Percentiles rank a stretch among this genome's conserved stretches.
Conservation (phyloP, 257 asterid species). For the Solanum pennellii region DNA sequence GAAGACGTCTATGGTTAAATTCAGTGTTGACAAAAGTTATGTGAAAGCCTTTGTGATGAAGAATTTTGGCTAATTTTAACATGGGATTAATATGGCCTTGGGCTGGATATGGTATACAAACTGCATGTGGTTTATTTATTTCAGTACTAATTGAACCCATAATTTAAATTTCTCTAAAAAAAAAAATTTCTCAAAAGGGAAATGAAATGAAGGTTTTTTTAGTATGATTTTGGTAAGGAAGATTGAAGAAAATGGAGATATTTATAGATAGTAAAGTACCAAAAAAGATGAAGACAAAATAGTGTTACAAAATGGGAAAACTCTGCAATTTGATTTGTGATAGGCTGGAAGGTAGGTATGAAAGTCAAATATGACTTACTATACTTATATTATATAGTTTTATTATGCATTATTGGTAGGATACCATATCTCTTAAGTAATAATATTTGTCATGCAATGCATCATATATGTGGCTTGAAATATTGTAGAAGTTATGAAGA, state of each 20-base stretch:
- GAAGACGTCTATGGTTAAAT: neutral
- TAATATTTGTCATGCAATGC: neutral
- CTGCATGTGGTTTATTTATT: neutral
- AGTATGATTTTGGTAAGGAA: neutral
- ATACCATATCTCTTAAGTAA: neutral
- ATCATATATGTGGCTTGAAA: neutral
- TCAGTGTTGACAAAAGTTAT: neutral
- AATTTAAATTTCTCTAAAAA: neutral
- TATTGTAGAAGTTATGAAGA: too few relatives aligned
- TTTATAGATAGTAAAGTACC: neutral
- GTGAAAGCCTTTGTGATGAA: neutral
- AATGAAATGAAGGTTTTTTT: neutral
- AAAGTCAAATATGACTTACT: neutral
- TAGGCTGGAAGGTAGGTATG: neutral
- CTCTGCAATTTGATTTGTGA: neutral
- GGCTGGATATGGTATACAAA: neutral
- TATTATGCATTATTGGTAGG: neutral
- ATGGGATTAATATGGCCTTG: slow-evolving; percentile 2
- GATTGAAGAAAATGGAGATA: neutral
- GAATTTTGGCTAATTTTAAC: neutral
- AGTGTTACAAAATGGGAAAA: neutral
- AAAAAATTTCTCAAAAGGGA: neutral
- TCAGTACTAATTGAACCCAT: neutral
- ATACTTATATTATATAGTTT: neutral
- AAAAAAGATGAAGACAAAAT: neutral